Evolutionary conservation across 164 flowering plant species (phyloP).

Genomic region (Nymphaea colorata): DNA sequence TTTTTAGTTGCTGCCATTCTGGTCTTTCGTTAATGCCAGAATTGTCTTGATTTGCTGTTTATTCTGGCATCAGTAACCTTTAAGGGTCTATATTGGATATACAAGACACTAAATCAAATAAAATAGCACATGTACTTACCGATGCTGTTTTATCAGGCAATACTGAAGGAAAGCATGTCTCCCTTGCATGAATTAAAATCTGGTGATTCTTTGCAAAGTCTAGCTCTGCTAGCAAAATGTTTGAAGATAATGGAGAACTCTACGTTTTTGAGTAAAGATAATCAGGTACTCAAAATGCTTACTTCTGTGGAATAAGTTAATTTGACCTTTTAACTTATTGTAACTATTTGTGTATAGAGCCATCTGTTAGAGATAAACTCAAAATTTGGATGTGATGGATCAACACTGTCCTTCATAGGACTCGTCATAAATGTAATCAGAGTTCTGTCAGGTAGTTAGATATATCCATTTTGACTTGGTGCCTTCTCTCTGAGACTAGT

Average conservation of each 20-base stretch:
- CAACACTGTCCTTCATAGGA: constrained; percentile 37
- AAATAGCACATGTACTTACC: too few species aligned
- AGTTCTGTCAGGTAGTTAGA: constrained; percentile 74
- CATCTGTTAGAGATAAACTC: constrained; percentile 72
- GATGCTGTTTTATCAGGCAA: constrained; percentile 36
- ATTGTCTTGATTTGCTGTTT: neutral
- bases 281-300: constrained; percentile 50
- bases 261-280: constrained; percentile 77
- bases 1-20: neutral
- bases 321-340: neutral
- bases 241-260: constrained; percentile 97
- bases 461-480: neutral
- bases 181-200: constrained; percentile 21
- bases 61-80: neutral
- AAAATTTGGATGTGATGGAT: constrained; percentile 21
- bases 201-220: constrained; percentile 24
- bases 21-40: neutral
- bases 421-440: constrained; percentile 53
- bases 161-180: constrained; percentile 18
- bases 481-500: neutral
- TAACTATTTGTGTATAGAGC: constrained; percentile 28
- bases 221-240: constrained; percentile 59
- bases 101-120: neutral
- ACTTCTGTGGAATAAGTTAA: neutral
- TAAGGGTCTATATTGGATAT: neutral